Base-by-base conservation (phyloP, 1,284 basidiomycete species). In the Schizopora paradoxa region DNA sequence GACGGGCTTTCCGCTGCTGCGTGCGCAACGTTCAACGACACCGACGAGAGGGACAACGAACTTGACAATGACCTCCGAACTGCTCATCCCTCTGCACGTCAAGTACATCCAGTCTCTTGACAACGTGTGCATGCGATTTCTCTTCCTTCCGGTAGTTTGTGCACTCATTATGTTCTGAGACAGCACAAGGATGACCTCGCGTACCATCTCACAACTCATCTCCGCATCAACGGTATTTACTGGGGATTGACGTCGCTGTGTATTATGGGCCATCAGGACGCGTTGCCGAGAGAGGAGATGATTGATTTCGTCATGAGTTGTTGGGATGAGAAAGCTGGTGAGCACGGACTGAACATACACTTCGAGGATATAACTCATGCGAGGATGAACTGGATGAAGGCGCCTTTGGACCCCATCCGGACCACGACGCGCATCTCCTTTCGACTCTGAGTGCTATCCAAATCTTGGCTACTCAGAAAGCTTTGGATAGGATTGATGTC, bases 181-280 rank as follows among this genome's bases (percentile, higher is more conserved):
- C n/a, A n/a, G 90, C 85, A 77, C 63, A 83, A 85, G 52, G 79
- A 91, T 70, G 90, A 92, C 55, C 73, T 95, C n/a, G 74, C 79
- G 1, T 99, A 97, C 68, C 91, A 98, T 64, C 74, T 95, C 35
- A 96, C 94, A 0, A 77, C 92, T 6, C 95, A 99, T 66, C 75
- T 99, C 6, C 89, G 95, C 6, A 74, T 98, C 66, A 99, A 98
- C 63, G 95, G 93, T 6, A 76, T 98, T 13, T 99, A 98, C 66
- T 99, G 95, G 95, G 95, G 91, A 7, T 70, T 95, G 21, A 91
- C 87, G 0, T 91, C 95, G 0, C 69, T 96, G 2, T 85, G 77
- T 40, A 73, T 93, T 23, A 86, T 99, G 80, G 77, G 76, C 0
- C 77, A 76, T 21, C 71, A 79, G 36, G 84, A 93, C 39, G 89